A percentile compares a stretch with the other conserved stretches of the same genome.
Evolutionary conservation across 2,329 filamentous ascomycete genomes (phyloP).

Genomic region (Fonsecaea pedrosoi): DNA sequence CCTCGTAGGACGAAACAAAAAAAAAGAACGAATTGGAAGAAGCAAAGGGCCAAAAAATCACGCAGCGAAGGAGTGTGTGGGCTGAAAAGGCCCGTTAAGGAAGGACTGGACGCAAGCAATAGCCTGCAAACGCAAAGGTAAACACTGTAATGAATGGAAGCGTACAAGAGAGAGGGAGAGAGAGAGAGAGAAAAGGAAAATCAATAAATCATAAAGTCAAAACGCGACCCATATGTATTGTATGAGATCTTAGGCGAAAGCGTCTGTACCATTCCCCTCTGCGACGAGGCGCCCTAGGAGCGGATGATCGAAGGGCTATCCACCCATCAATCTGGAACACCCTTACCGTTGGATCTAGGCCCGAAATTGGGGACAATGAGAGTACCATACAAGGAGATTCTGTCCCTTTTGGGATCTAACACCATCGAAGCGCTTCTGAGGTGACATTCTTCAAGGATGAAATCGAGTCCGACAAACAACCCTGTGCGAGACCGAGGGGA

Average conservation of each 20-base stretch:
- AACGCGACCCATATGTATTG: conserved; percentile 31
- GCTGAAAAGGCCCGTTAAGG: conserved; percentile 32
- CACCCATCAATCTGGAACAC: conserved; percentile 27
- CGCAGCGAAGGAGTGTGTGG: conserved; percentile 34
- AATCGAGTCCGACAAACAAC: not conserved
- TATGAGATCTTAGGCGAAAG: conserved; percentile 16
- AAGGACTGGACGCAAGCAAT: conserved; percentile 39
- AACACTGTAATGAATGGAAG: conserved; percentile 31
- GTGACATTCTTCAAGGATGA: conserved; percentile 2
- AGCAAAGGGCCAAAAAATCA: conserved; percentile 28
- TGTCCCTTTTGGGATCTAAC: conserved; percentile 5
- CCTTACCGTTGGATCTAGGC: conserved; percentile 24
- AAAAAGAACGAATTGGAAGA: conserved; percentile 20
- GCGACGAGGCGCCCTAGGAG: conserved; percentile 9
- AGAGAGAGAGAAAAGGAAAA: conserved; percentile 7
- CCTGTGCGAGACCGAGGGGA: not conserved
- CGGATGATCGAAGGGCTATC: conserved; percentile 1
- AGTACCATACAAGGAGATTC: not conserved
- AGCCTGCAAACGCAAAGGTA: conserved; percentile 27
- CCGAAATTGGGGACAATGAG: conserved; percentile 10
- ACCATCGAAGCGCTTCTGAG: not conserved
- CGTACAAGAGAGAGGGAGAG: conserved; percentile 12
- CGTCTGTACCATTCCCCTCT: conserved; percentile 5
- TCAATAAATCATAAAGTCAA: conserved; percentile 25
- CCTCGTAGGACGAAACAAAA: too few relatives aligned